Evolutionary conservation across 176 grass and related monocot species (phyloP), one percentile per base, ranked within the genome.

Genomic region (Lolium perenne): DNA sequence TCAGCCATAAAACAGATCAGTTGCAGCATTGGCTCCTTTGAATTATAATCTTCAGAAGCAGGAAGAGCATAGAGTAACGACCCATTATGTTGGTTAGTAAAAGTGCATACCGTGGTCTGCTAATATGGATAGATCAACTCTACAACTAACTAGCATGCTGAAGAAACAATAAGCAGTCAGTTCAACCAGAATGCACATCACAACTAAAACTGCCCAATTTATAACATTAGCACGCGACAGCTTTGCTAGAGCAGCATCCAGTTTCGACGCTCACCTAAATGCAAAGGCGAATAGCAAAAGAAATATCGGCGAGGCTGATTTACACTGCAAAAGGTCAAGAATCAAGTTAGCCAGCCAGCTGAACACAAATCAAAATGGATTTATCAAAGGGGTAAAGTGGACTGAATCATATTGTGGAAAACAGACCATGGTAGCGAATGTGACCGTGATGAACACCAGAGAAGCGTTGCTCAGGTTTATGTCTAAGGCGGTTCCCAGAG

Each of bases 401-500:
- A 64, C 26, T 16, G 54, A 74, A 62, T 50, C 16, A 35, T 73
- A 22, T 38, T 48, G 49, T n/a, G 10, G 48, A 79, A n/a, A 75
- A 89, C 92, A 88, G 55, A 98, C 97, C 97, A 99, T 99, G 22
- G 97, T 99, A 21, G 97, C 97, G 82, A 97, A 99, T 51, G 97
- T 99, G 66, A 99, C 90, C 5, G 97, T 94, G 85, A 99, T 97
- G 90, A 96, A 99, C 80, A 99, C 94, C 58, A 99, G 94, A 78
- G 97, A 97, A 3, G 92, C 94, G 87, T 99, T 99, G 92, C 97
- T 99, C 67, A 99, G 86, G 87, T 99, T 99, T 87, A 99, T 99
- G 88, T 96, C 97, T 76, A 99, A 49, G 29, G 97, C 97, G 69
- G 97, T 99, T 82, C 94, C 97, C 61, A 99, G 38, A 88, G 97